phyloP scores from a whole-genome alignment of 2,329 filamentous ascomycete genomes.

The Aureobasidium sp. region DNA sequence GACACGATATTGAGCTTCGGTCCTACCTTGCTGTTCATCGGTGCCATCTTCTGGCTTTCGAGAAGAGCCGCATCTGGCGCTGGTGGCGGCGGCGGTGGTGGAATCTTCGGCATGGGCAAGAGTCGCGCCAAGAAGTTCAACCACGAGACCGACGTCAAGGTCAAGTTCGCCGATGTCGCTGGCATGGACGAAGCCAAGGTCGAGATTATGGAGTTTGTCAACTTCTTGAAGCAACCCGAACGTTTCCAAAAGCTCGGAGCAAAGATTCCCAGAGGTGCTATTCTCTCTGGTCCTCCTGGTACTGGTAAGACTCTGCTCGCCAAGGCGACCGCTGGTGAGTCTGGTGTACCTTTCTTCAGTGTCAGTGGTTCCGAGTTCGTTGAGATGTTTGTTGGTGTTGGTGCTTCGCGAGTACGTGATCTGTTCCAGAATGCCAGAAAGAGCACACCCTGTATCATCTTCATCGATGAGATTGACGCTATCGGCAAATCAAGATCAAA shows the following conservation, averaged over 20 bases:
- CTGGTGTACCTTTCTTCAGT: conserved; percentile 93
- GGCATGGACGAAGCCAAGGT: conserved; percentile 97
- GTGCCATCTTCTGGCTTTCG: conserved; percentile 71
- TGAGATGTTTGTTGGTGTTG: conserved; percentile 99
- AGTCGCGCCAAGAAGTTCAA: conserved; percentile 97
- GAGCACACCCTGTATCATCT: conserved; percentile 96
- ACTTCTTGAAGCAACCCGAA: conserved; percentile 88
- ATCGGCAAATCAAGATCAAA: conserved; percentile 88
- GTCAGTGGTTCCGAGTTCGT: conserved; percentile 98
- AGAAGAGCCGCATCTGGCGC: conserved; percentile 63
- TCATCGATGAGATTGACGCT: conserved; percentile 98
- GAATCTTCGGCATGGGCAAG: conserved; percentile 93
- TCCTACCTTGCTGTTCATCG: conserved; percentile 80
- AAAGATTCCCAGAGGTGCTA: conserved; percentile 95
- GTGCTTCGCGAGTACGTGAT: conserved; percentile 89
- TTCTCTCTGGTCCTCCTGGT: conserved; percentile 93
- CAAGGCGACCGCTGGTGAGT: conserved; percentile 96
- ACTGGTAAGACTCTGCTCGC: conserved; percentile 97
- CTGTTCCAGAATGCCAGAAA: conserved; percentile 91
- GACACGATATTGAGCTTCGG: conserved; percentile 72
- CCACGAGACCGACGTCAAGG: conserved; percentile 91
- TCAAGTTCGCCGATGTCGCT: conserved; percentile 93
- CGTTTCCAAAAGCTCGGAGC: conserved; percentile 90
- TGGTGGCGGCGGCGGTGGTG: conserved; percentile 54
- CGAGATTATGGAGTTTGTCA: conserved; percentile 99